Conservation (phyloP, 108 stramenopile genomes). For the Aurantiochytrium sp. region DNA sequence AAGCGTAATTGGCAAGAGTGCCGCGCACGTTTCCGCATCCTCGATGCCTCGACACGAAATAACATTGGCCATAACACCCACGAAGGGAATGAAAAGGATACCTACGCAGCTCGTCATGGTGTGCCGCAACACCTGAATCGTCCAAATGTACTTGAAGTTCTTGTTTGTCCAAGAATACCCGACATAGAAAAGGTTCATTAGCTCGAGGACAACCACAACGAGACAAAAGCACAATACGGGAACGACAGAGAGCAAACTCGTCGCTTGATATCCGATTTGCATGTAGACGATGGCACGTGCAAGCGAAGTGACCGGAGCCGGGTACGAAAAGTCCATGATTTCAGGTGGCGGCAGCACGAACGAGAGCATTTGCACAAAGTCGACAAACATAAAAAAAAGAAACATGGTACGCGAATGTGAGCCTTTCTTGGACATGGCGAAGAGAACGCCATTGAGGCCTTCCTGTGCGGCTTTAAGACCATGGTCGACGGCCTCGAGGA, state of each 20-base stretch:
- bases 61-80: not conserved
- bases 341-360: not conserved
- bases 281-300: not conserved
- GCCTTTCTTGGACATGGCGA: not conserved
- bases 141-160: not conserved
- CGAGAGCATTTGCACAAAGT: constrained; percentile 5
- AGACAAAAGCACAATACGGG: not conserved
- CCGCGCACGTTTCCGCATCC: not conserved
- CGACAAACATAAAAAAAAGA: not conserved
- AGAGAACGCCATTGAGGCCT: constrained; percentile 1
- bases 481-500: not conserved
- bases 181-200: not conserved
- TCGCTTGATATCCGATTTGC: not conserved
- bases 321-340: not conserved
- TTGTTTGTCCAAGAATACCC: not conserved
- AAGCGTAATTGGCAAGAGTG: not conserved
- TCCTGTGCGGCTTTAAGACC: not conserved
- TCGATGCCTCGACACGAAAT: not conserved
- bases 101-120: not conserved
- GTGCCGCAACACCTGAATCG: not conserved
- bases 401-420: not conserved
- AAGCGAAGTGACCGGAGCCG: not conserved
- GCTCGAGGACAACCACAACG: not conserved
- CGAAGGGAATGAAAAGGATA: not conserved
- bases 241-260: not conserved